These are phyloP conservation scores for Fusarium heterosporum DNA, from an alignment of 2,329 filamentous ascomycete species.

Conservation along the genomic window DNA sequence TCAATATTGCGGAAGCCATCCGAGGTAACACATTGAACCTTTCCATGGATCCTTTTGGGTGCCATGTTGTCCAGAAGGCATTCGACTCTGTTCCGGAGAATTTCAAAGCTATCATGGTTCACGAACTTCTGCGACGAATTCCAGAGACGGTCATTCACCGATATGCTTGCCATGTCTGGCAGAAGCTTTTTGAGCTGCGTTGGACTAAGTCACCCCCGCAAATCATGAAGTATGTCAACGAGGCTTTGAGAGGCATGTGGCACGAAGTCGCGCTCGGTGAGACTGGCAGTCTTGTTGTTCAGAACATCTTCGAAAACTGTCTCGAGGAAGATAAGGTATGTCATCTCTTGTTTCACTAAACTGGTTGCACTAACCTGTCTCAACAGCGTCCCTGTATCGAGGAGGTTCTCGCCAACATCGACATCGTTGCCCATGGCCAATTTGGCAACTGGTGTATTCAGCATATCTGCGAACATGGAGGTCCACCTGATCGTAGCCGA, in stretches of 20 bases:
- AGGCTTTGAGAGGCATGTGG: slow-evolving; percentile 96
- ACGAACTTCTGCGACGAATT: slow-evolving; percentile 92
- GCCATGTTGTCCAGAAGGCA: slow-evolving; percentile 97
- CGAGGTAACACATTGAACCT: slow-evolving; percentile 92
- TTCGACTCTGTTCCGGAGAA: slow-evolving; percentile 98
- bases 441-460: slow-evolving; percentile 99
- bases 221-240: slow-evolving; percentile 99
- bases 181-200: slow-evolving; percentile 97
- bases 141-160: slow-evolving; percentile 98
- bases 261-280: slow-evolving; percentile 97
- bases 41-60: slow-evolving; percentile 99
- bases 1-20: slow-evolving; percentile 94
- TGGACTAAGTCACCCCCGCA: slow-evolving; percentile 96
- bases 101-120: slow-evolving; percentile 99
- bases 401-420: slow-evolving; percentile 93
- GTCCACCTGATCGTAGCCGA: slow-evolving; percentile 88
- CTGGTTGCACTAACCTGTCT: slow-evolving; percentile 28
- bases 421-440: slow-evolving; percentile 95
- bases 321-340: slow-evolving; percentile 96
- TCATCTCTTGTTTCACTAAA: background rate
- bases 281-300: slow-evolving; percentile 96
- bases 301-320: slow-evolving; percentile 99
- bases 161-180: slow-evolving; percentile 99
- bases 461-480: slow-evolving; percentile 97
- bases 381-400: slow-evolving; percentile 93